Conservation (phyloP, 257 asterid species). For the Salvia miltiorrhiza region DNA sequence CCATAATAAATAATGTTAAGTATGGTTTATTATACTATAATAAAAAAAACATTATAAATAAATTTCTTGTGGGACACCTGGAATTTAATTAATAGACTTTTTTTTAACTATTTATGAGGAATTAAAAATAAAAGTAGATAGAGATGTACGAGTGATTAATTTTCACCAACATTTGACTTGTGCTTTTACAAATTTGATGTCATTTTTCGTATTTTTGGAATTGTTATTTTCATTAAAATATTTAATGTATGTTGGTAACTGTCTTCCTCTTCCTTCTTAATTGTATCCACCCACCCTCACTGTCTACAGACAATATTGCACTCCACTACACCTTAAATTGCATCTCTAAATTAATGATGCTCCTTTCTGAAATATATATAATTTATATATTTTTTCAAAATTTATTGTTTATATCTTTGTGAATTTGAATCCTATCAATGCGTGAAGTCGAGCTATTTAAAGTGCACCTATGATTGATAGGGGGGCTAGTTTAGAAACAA, state of each 20-base stretch:
- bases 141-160: too few species aligned
- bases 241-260: constrained; percentile 24
- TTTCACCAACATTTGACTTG: not conserved
- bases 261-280: constrained; percentile 33
- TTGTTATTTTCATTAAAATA: constrained; percentile 8
- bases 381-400: too few species aligned
- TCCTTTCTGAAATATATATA: not conserved
- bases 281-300: constrained; percentile 42
- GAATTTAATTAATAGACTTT: too few species aligned
- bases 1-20: too few species aligned
- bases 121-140: too few species aligned
- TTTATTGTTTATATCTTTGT: too few species aligned
- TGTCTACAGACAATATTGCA: constrained; percentile 8
- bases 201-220: not conserved
- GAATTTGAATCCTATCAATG: not conserved
- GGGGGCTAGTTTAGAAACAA: too few species aligned
- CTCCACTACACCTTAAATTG: not conserved
- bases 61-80: too few species aligned
- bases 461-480: not conserved
- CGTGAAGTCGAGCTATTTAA: not conserved
- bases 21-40: too few species aligned
- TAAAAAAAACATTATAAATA: too few species aligned
- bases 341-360: not conserved
- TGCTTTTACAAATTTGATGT: not conserved
- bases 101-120: too few species aligned